Evolutionary conservation across 1,284 basidiomycete species (phyloP), one percentile per base, ranked within the genome.

Genomic region (Naganishia liquefaciens): DNA sequence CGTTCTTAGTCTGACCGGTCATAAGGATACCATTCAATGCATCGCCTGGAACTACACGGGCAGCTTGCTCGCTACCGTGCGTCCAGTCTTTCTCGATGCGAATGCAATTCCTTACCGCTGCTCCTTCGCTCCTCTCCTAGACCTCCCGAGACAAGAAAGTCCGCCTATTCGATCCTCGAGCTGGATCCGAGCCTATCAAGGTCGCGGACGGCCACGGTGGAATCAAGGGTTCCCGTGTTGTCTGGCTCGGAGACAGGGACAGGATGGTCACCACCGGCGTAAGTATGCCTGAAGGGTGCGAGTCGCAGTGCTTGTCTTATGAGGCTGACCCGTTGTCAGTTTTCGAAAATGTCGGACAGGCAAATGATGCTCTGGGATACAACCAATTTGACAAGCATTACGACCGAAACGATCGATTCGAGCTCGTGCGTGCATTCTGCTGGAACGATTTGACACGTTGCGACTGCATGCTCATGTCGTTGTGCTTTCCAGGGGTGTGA

Each of bases 61-160:
- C 19, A 89, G 86, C 0, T 77, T 90, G 30, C 75, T 84, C n/a
- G 82, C 80, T 17, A 84, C 83, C 21, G 70, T 81, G 70, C 52
- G 75, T 72, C 52, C 43, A 33, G 49, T n/a, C 49, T 57, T 23
- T 51, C 33, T n/a, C 46, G 11, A n/a, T 5, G 52, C n/a, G 51
- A 37, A 13, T 37, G n/a, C 30, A 10, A 33, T 15, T 10, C 51
- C n/a, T 25, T 33, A 17, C 13, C 19, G 11, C 49, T n/a, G n/a
- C n/a, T 27, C n/a, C 13, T 2, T 28, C 21, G 23, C 11, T 25
- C 28, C 28, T 90, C 42, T 86, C 82, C 19, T 88, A 90, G 28
- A 95, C 92, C 0, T 94, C 87, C 75, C 84, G 94, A 69, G 95
- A 99, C 80, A 87, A 90, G 76, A 98, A 98, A 81, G 79, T 98